Conservation (phyloP, 2,329 filamentous ascomycete genomes). For the Mollisiaceae sp. region DNA sequence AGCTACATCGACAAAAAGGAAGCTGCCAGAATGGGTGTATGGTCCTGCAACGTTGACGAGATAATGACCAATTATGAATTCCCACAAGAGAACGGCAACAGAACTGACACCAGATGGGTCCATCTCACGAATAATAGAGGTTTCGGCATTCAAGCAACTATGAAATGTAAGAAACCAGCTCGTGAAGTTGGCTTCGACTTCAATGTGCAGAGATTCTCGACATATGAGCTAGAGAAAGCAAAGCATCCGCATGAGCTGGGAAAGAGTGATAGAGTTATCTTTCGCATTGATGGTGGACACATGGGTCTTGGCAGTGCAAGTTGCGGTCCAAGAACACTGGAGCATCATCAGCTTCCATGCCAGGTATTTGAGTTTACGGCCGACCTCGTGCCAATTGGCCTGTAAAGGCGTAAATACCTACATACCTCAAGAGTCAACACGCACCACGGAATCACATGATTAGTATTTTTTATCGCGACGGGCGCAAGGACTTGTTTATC, state of each 20-base stretch:
- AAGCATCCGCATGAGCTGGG: conserved; percentile 68
- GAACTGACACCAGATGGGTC: conserved; percentile 64
- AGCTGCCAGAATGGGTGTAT: conserved; percentile 22
- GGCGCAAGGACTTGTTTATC: neutral
- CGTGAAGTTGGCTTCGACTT: conserved; percentile 54
- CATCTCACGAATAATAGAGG: conserved; percentile 42
- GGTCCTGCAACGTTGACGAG: conserved; percentile 46
- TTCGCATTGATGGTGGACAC: conserved; percentile 50
- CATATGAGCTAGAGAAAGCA: conserved; percentile 59
- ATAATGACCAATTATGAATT: conserved; percentile 67
- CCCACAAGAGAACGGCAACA: conserved; percentile 71
- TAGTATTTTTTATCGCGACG: neutral
- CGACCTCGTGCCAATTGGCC: conserved; percentile 13
- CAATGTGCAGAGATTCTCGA: conserved; percentile 57
- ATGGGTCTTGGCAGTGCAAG: conserved; percentile 56
- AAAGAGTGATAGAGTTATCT: conserved; percentile 51
- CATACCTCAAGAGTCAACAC: neutral
- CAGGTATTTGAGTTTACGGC: conserved; percentile 23
- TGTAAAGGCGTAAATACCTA: conserved; percentile 11
- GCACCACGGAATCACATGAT: neutral
- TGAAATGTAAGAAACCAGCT: conserved; percentile 42
- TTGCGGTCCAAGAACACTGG: conserved; percentile 45
- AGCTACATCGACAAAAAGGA: conserved; percentile 69
- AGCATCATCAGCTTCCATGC: conserved; percentile 18
- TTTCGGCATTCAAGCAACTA: conserved; percentile 32